Percentiles rank a stretch among this genome's conserved stretches.
Conservation (phyloP, 2,329 filamentous ascomycete species). For the Didymella lethalis region DNA sequence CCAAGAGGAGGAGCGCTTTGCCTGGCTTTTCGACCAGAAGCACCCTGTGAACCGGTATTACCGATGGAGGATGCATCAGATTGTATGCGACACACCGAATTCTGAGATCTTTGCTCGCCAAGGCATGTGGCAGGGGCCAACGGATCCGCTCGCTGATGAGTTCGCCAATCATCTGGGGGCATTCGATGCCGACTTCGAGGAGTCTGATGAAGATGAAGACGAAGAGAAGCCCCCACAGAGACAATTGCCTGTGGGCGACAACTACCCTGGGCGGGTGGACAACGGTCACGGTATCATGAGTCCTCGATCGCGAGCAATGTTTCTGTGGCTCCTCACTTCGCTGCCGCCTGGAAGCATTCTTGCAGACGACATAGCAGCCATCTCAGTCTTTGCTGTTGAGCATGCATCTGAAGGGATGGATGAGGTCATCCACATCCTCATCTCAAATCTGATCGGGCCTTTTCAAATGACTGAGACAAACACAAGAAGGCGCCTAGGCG, state of each 20-base stretch:
- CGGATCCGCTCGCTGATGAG: constrained; percentile 78
- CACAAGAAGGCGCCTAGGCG: constrained; percentile 53
- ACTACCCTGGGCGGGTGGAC: constrained; percentile 39
- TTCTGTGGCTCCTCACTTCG: constrained; percentile 82
- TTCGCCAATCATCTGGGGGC: constrained; percentile 79
- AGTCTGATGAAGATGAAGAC: constrained; percentile 73
- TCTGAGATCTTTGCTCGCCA: constrained; percentile 38
- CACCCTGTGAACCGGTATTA: constrained; percentile 81
- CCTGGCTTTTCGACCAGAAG: constrained; percentile 90
- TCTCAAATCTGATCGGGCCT: constrained; percentile 81
- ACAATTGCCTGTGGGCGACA: constrained; percentile 38
- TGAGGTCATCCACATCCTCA: constrained; percentile 88
- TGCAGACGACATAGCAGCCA: constrained; percentile 82
- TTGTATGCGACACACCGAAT: constrained; percentile 66
- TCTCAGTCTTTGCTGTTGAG: constrained; percentile 87
- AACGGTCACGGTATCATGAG: constrained; percentile 42
- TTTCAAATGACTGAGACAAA: constrained; percentile 77
- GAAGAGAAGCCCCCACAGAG: constrained; percentile 51
- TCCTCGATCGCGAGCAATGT: constrained; percentile 64
- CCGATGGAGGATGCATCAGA: constrained; percentile 88
- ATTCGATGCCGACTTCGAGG: constrained; percentile 66
- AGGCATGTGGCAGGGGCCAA: constrained; percentile 75
- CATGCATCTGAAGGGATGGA: constrained; percentile 86
- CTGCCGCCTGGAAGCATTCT: constrained; percentile 79
- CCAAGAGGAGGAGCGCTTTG: constrained; percentile 87